A percentile compares a stretch with the other conserved stretches of the same genome.
These are phyloP conservation scores for Neoboletus magnificus DNA, from an alignment of 768 basidiomycete genomes.

Conservation along the genomic window DNA sequence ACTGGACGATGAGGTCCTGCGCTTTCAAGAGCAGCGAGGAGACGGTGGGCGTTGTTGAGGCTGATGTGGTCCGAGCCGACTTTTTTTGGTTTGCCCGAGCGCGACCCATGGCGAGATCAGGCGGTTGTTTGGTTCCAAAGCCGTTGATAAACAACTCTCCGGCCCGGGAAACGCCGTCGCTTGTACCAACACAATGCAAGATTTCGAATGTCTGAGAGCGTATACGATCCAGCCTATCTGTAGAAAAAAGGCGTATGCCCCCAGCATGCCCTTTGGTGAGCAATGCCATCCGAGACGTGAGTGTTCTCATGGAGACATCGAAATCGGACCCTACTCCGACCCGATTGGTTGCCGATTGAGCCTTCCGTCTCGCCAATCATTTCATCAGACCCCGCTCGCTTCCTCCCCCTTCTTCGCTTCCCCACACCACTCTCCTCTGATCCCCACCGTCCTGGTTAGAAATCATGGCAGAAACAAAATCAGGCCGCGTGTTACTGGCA, in stretches of 20 bases:
- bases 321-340: not conserved
- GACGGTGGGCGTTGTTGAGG: conserved; percentile 32
- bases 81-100: conserved; percentile 44
- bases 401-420: not conserved
- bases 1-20: conserved; percentile 77
- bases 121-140: conserved; percentile 20
- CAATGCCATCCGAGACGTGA: no score
- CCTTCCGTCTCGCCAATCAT: not conserved
- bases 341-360: not conserved
- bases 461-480: conserved; percentile 32
- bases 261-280: no score
- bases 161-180: not conserved
- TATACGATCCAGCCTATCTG: no score
- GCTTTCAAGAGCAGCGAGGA: conserved; percentile 69
- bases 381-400: not conserved
- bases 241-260: no score
- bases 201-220: not conserved
- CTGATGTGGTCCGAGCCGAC: conserved; percentile 11
- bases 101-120: conserved; percentile 46
- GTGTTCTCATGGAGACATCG: not conserved
- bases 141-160: conserved; percentile 9
- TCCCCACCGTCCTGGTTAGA: not conserved
- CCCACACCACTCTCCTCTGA: not conserved
- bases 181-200: not conserved
- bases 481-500: conserved; percentile 89